Evolutionary conservation across 2,329 filamentous ascomycete species (phyloP), one percentile per base, ranked within the genome.

Genomic region (Coleophoma crateriformis): DNA sequence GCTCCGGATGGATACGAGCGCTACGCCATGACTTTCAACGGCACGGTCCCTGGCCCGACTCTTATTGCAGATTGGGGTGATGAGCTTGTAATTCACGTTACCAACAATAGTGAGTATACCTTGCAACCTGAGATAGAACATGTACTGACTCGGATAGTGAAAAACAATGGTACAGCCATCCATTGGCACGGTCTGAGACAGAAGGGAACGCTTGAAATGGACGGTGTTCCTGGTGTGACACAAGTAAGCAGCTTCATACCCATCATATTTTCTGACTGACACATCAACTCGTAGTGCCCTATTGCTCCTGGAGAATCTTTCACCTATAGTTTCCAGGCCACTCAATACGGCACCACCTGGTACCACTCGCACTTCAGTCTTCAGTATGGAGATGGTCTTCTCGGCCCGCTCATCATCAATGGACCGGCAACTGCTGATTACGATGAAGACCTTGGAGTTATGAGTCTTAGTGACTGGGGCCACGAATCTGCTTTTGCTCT

Each of bases 331-430:
- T 64, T 62, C 37, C 56, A 58, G 51, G 62, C 53, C 8, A 60
- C 58, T 41, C 61, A 64, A 49, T 63, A 65, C 33, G 62, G 63
- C n/a, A 51, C 57, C 7, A 51, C 60, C n/a, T 63, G 61, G 62
- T 65, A 63, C 37, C 62, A 64, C 43, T 60, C 58, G 27, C 61
- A 65, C 44, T 59, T 59, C 48, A 55, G 46, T 37, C 46, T 55
- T 19, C 58, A 60, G 41, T 59, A 59, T 20, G 71, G 48, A 6
- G 62, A 61, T 48, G 83, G 83, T 1, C 65, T 84, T 0, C 70
- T 77, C 35, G 84, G 84, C 0, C 73, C 72, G 2, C 76, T 87
- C 19, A 65, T 84, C 33, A 81, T 85, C 58, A 73, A 83, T 46
- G 82, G 82, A 0, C 82, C 82, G 1, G 55, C 60, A 69, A 79